Evolutionary conservation across 2,329 filamentous ascomycete genomes (phyloP), one percentile per base, ranked within the genome.

Genomic region (Coniochaeta ligniaria): DNA sequence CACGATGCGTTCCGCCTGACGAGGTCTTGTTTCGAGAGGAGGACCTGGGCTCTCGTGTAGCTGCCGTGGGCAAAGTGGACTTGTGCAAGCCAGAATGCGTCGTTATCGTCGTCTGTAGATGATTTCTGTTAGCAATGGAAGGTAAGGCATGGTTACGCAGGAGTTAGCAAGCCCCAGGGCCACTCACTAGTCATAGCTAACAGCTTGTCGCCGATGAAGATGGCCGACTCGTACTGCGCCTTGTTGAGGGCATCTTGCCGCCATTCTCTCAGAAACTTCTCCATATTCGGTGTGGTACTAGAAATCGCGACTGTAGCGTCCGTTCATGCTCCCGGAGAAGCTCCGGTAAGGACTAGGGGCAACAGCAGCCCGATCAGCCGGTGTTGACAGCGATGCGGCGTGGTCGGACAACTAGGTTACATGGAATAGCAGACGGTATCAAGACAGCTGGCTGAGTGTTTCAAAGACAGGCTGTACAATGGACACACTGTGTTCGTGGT

Each of bases 11-110:
- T 97, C 67, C 90, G 86, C 52, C 85, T 77, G 67, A 95, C 84
- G 63, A 98, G 84, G 72, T 96, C 90, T 72, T 93, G 89, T 69
- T 91, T 89, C 33, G 88, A 86, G 63, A 99, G 86, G 65, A 97
- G 90, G 26, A 91, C 84, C 68, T 96, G 88, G 2, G 95, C 93
- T 68, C 95, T 90, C 9, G 90, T 95, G 74, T 96, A 97, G 78
- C 98, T 96, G 68, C 92, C 93, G 57, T 92, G 95, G 58, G 89
- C 90, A 76, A 98, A 99, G 75, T 99, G 94, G 41, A 96, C 92
- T 76, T 98, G 94, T n/a, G 95, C 95, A 50, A 99, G 88, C 89
- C 92, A 97, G 72, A 96, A 96, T 45, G 93, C 94, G 73, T 99
- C 95, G 65, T 91, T 88, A 70, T 96, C 92, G 73, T 94, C 90